A percentile compares a stretch with the other conserved stretches of the same genome.
Conservation (phyloP, 139 green algal genomes). For the Micractinium sp. region DNA sequence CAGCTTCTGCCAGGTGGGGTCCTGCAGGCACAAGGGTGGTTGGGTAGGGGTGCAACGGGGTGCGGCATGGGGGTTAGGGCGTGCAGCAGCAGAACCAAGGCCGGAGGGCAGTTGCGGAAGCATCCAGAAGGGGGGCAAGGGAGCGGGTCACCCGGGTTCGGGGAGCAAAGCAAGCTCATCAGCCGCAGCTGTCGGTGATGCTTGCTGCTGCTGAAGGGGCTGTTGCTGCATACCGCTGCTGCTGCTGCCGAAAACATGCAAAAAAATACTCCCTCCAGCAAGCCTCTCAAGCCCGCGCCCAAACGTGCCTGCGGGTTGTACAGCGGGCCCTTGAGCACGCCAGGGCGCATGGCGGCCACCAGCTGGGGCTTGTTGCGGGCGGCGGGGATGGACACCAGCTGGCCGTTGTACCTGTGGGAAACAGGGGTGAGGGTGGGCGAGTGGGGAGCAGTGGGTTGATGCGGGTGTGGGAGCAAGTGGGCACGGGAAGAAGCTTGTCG, state of each 20-base stretch:
- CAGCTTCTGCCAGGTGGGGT: constrained; percentile 65
- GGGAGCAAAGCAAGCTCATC: too few relatives aligned
- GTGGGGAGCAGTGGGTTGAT: neutral
- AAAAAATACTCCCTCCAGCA: too few relatives aligned
- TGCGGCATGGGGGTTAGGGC: too few relatives aligned
- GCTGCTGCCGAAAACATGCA: too few relatives aligned
- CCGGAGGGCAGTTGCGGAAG: too few relatives aligned
- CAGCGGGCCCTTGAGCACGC: constrained; percentile 38
- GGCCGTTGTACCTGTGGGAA: constrained; percentile 9
- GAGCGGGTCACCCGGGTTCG: too few relatives aligned
- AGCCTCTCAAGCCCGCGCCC: too few relatives aligned
- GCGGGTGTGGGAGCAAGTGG: neutral
- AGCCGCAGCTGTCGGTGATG: too few relatives aligned
- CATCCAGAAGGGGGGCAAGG: too few relatives aligned
- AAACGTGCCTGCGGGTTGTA: constrained; percentile 43
- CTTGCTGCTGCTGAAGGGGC: too few relatives aligned
- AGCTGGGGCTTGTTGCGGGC: constrained; percentile 69
- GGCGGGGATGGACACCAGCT: constrained; percentile 59
- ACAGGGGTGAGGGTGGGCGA: neutral
- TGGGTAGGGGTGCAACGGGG: neutral
- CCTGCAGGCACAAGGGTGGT: neutral
- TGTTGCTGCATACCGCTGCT: too few relatives aligned
- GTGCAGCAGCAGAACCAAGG: too few relatives aligned
- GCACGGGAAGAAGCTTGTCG: neutral
- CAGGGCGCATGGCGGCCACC: constrained; percentile 43